Base-by-base conservation (phyloP, 768 basidiomycete species). In the Mycena vitilis region DNA sequence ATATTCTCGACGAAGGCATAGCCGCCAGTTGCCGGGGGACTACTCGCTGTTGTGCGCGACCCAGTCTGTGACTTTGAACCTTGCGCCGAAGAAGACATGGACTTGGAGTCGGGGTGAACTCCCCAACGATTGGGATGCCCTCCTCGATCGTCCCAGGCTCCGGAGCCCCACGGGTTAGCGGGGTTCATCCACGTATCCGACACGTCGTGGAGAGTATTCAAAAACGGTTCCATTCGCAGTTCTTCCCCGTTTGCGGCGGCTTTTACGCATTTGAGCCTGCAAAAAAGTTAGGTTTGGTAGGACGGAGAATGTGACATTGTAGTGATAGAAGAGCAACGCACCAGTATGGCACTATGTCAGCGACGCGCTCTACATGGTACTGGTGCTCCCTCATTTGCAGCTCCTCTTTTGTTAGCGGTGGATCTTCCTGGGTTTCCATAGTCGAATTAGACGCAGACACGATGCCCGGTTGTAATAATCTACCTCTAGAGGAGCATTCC, bases 321-420 rank as follows among this genome's bases (percentile, higher is more conserved):
- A 40, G 40, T 8, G 40, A 10, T 40, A 40, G 30, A 30, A 30
- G 30, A 30, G 30, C 30, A 30, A 30, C 30, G 30, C 30, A 40
- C 40, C 88, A 89, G 75, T 87, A 88, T 4, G 84, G 83, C 40
- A 89, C 82, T 70, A 87, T 71, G 72, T 87, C 86, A 44, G 77
- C 76, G 25, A 86, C 80, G 13, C 83, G 79, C 66, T 87, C 86
- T n/a, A 87, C 81, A 55, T 75, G 70, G 68, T 73, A 15, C 75
- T 79, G 68, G 75, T 76, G 64, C 67, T 71, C 76, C 61, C 66
- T 73, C 71, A 70, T 75, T 65, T 74, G 77, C 38, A 78, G 68
- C 73, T 81, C 79, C 69, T 74, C 77, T 44, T 25, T 65, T 30
- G 74, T 79, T 64, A 73, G 71, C 56, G 65, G 65, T 20, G 64